These are phyloP conservation scores for Entomortierella parvispora DNA, from an alignment of 192 early-diverging fungal species.

Conservation along the genomic window DNA sequence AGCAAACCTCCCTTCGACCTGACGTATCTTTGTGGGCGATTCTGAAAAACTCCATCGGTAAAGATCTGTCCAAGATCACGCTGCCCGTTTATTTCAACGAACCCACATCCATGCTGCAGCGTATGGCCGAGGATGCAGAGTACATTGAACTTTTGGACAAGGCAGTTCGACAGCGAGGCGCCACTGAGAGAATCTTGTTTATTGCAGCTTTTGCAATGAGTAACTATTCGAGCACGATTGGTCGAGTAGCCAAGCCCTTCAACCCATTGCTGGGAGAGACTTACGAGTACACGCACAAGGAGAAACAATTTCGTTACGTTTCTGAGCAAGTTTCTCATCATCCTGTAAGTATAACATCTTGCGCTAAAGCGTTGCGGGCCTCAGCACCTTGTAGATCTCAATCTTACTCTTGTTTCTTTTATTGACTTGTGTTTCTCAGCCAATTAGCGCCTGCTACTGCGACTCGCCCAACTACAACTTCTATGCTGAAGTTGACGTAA, in stretches of 20 bases:
- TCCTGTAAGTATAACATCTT: slow-evolving; percentile 63
- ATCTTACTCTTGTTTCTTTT: not conserved
- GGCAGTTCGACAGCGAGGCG: slow-evolving; percentile 69
- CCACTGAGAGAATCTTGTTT: slow-evolving; percentile 74
- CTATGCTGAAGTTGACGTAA: slow-evolving; percentile 89
- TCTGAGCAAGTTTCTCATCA: slow-evolving; percentile 93
- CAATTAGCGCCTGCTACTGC: slow-evolving; percentile 87
- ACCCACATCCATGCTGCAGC: slow-evolving; percentile 86
- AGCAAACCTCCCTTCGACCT: slow-evolving; percentile 63
- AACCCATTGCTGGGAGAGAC: slow-evolving; percentile 93
- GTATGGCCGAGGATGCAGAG: slow-evolving; percentile 89
- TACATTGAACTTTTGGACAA: slow-evolving; percentile 85
- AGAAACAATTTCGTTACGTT: slow-evolving; percentile 83
- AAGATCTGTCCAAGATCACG: slow-evolving; percentile 84
- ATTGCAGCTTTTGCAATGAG: slow-evolving; percentile 91
- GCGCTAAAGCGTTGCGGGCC: no score
- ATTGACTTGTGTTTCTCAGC: slow-evolving; percentile 50
- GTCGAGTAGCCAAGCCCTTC: slow-evolving; percentile 89
- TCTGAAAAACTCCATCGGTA: slow-evolving; percentile 88
- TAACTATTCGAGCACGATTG: slow-evolving; percentile 84
- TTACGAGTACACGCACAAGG: slow-evolving; percentile 82
- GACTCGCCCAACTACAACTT: slow-evolving; percentile 85
- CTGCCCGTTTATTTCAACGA: slow-evolving; percentile 93
- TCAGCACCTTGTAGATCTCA: no score
- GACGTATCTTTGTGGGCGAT: slow-evolving; percentile 86